Conservation (phyloP, 75 land plant species). For the Selaginella tamariscina region DNA sequence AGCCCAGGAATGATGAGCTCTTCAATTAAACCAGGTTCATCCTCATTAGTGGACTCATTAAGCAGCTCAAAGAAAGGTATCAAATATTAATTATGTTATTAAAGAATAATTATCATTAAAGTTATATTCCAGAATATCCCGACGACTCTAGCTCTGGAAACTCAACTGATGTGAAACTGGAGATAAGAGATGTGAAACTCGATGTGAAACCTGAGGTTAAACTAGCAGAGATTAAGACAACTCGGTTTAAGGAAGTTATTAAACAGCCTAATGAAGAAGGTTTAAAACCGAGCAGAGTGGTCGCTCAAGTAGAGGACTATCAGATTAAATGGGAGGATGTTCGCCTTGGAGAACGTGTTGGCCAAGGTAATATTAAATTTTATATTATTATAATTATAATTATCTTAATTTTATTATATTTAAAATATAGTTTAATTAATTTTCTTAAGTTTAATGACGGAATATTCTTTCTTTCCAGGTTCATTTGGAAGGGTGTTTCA, state of each 20-base stretch:
- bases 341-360: slow-evolving; percentile 71
- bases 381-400: not conserved
- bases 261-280: not conserved
- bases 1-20: not conserved
- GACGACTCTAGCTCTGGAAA: too few relatives aligned
- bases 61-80: too few relatives aligned
- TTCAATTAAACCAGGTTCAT: not conserved
- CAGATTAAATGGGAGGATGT: slow-evolving; percentile 83
- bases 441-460: too few relatives aligned
- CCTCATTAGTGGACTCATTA: not conserved
- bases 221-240: not conserved
- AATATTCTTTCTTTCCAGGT: not conserved
- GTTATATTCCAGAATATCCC: too few relatives aligned
- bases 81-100: not conserved
- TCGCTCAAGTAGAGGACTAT: slow-evolving; percentile 55
- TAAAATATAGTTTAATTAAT: too few relatives aligned
- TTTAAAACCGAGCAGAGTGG: slow-evolving; percentile 34
- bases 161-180: not conserved
- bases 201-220: not conserved
- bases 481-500: not conserved
- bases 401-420: too few relatives aligned
- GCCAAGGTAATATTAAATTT: slow-evolving; percentile 44
- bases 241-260: not conserved
- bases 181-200: not conserved
- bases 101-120: too few relatives aligned